Percentiles rank a stretch among this genome's conserved stretches.
phyloP scores from a whole-genome alignment of 164 flowering plant species.

The Kingdonia uniflora region DNA sequence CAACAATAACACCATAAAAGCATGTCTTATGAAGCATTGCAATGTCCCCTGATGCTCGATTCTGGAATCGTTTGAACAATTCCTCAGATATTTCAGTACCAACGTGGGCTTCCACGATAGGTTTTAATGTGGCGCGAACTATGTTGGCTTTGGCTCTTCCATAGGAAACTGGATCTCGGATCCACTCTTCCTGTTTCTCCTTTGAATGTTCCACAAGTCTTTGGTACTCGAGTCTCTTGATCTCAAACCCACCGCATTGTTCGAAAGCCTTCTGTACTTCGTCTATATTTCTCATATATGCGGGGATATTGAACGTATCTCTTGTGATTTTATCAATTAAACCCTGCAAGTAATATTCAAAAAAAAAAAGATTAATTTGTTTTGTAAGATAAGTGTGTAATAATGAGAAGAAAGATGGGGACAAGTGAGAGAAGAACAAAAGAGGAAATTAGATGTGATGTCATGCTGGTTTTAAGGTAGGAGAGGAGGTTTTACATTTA shows the following conservation, averaged over 20 bases:
- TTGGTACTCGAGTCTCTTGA: conserved; percentile 25
- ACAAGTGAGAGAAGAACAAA: conserved; percentile 7
- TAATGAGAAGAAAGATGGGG: conserved; percentile 9
- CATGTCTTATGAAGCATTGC: conserved; percentile 28
- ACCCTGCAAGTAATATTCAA: conserved; percentile 13
- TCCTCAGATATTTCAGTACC: conserved; percentile 26
- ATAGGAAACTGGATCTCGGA: conserved; percentile 27
- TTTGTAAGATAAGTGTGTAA: conserved; percentile 1
- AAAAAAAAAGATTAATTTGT: background rate
- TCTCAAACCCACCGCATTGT: conserved; percentile 27
- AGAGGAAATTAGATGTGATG: conserved; percentile 7
- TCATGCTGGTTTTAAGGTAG: conserved; percentile 14
- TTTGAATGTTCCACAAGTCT: conserved; percentile 24
- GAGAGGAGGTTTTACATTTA: conserved; percentile 15
- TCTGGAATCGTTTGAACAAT: conserved; percentile 26
- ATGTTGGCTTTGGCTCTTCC: conserved; percentile 32
- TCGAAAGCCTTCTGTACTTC: conserved; percentile 27
- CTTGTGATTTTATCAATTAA: conserved; percentile 26
- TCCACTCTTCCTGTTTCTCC: conserved; percentile 32
- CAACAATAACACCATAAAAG: conserved; percentile 32
- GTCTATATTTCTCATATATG: conserved; percentile 31
- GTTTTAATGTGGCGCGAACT: conserved; percentile 27
- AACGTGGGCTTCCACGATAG: conserved; percentile 34
- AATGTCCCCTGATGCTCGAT: conserved; percentile 25
- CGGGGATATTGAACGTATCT: conserved; percentile 35